Conservation (phyloP, 2,329 filamentous ascomycete species). For the Penicillium italicum region DNA sequence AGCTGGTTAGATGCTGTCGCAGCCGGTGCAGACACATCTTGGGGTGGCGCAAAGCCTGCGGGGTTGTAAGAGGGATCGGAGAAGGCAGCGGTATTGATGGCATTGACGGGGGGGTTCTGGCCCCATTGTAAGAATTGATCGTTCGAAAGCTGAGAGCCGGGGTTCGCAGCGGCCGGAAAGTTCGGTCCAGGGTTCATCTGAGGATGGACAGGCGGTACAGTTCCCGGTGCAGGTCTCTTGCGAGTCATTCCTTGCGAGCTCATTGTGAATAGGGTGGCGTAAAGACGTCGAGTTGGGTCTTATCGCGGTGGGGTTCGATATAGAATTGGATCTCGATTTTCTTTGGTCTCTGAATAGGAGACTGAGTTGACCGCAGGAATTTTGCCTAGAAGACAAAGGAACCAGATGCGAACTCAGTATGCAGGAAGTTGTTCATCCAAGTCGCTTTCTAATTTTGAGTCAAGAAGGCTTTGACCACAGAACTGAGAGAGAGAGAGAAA, state of each 20-base stretch:
- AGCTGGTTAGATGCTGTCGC: conserved; percentile 40
- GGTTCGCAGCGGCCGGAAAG: conserved; percentile 41
- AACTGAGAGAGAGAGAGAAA: not conserved
- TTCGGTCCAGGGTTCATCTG: conserved; percentile 51
- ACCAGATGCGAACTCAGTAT: conserved; percentile 9
- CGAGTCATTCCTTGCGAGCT: conserved; percentile 48
- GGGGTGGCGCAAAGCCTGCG: conserved; percentile 39
- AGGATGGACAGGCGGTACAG: conserved; percentile 60
- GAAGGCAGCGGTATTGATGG: conserved; percentile 31
- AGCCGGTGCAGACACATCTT: conserved; percentile 51
- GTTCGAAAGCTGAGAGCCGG: conserved; percentile 45
- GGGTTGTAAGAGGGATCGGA: conserved; percentile 42
- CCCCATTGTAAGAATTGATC: conserved; percentile 57
- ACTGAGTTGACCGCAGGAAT: not conserved
- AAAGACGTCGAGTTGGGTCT: conserved; percentile 4
- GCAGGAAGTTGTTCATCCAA: conserved; percentile 15
- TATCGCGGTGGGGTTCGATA: conserved; percentile 6
- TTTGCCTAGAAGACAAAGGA: conserved; percentile 4
- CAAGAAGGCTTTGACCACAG: conserved; percentile 11
- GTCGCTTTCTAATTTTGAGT: conserved; percentile 11
- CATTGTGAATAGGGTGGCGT: conserved; percentile 27
- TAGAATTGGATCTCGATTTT: conserved; percentile 1
- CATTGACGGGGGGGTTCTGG: conserved; percentile 39
- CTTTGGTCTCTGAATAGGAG: not conserved
- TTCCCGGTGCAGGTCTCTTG: conserved; percentile 72